Evolutionary conservation across 2,329 filamentous ascomycete genomes (phyloP), one percentile per base, ranked within the genome.

Genomic region (Ceratocystiopsis sp.): DNA sequence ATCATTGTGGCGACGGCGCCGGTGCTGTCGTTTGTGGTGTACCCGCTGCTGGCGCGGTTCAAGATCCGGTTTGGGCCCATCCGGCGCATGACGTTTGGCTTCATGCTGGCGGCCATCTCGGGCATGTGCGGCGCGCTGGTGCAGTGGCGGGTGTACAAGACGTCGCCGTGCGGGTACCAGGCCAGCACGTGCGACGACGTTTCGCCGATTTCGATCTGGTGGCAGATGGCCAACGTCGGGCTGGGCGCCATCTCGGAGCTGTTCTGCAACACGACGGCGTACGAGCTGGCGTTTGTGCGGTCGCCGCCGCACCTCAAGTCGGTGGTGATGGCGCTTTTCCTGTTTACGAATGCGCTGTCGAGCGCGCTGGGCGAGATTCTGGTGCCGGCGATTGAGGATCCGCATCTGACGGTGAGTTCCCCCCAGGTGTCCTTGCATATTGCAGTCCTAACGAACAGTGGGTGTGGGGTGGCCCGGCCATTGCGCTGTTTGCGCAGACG

Each of bases 281-380:
- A 79, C 38, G 78, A 82, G 55, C 76, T 81, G 48, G 77, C 75
- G 12, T 82, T 75, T 58, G 76, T 75, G 52, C 79, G 80, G 53
- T 75, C 78, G 0, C 78, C 78, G 1, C 67, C 67, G 43, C 69
- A 73, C 53, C 80, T 82, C 76, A 67, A 71, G 53, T 69, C 68
- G 4, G 67, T 70, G 14, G 68, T 77, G 21, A 64, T 71, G 52
- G 65, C 72, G 0, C 60, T 77, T 46, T 71, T 65, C 51, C 59
- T 76, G 11, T 65, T 77, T 48, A 75, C 70, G 50, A 73, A 67
- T 43, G 72, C 73, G 0, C 62, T 78, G 47, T 69, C 68, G 5
- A 66, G 66, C 34, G 72, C 72, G 2, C 50, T 69, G 9, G 61
- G 61, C 19, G 58, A 67, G 48, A 63, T 65, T 0, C 48, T 68